These are phyloP conservation scores for Silene vulgaris DNA, from an alignment of 179 eudicot genomes.

Conservation along the genomic window DNA sequence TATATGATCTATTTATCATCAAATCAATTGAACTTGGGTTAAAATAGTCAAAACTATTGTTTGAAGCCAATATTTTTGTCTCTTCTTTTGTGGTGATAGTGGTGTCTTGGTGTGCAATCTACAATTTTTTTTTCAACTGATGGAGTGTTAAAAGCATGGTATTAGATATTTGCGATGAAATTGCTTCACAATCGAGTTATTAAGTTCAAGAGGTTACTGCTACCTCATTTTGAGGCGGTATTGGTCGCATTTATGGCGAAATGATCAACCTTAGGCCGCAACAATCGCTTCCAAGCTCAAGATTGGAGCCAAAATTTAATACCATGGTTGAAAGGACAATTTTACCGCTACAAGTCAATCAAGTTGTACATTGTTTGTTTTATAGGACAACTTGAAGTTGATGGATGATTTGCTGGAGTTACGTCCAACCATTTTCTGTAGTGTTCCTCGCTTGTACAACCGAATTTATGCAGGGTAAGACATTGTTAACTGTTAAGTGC, in stretches of 20 bases:
- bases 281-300: neutral
- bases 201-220: neutral
- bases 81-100: neutral
- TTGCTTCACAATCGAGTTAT: neutral
- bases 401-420: slow-evolving; percentile 80
- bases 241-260: neutral
- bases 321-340: slow-evolving; percentile 1
- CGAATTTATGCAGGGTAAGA: slow-evolving; percentile 90
- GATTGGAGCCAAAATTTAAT: neutral
- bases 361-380: slow-evolving; percentile 15
- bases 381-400: slow-evolving; percentile 87
- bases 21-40: neutral
- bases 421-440: slow-evolving; percentile 83
- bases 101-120: neutral
- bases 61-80: neutral
- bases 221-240: neutral
- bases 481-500: neutral
- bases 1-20: neutral
- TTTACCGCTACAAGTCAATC: neutral
- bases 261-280: neutral
- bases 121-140: neutral
- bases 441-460: slow-evolving; percentile 96
- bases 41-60: neutral
- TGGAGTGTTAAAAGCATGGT: too few relatives aligned
- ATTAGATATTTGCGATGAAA: too few relatives aligned